Conservation (phyloP, 225 moss, liverwort and hornwort species). For the Physcomitrellopsis africana region DNA sequence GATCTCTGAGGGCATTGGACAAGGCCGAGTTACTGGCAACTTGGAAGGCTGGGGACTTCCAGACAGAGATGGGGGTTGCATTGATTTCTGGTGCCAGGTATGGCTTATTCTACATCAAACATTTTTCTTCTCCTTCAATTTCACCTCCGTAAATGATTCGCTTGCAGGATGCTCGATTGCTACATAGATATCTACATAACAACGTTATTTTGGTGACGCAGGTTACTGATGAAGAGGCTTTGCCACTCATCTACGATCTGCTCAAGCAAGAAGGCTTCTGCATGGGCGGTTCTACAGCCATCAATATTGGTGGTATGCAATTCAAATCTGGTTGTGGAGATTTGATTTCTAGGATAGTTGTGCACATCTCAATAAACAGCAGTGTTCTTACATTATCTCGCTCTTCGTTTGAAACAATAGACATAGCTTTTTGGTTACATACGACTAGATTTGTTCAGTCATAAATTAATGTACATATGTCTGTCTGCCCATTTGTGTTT, state of each 20-base stretch:
- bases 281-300: slow-evolving; percentile 89
- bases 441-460: background rate
- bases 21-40: slow-evolving; percentile 91
- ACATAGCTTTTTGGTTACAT: background rate
- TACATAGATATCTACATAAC: too few relatives aligned
- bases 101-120: background rate
- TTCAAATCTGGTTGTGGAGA: background rate
- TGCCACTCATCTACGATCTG: slow-evolving; percentile 87
- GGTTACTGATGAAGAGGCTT: slow-evolving; percentile 88
- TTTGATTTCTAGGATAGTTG: background rate
- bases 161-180: background rate
- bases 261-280: slow-evolving; percentile 97
- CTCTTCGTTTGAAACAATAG: background rate
- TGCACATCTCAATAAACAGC: background rate
- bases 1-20: slow-evolving; percentile 97
- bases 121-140: background rate
- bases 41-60: slow-evolving; percentile 83
- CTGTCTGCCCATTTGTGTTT: background rate
- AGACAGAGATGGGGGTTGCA: slow-evolving; percentile 70
- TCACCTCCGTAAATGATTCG: background rate
- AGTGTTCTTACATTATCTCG: background rate
- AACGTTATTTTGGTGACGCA: slow-evolving; percentile 22
- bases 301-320: slow-evolving; percentile 67
- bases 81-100: slow-evolving; percentile 96
- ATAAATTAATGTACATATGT: background rate